Percentiles rank a stretch among this genome's conserved stretches.
Evolutionary conservation across 1,139 yeast species (phyloP).

Genomic region (Scheffersomyces illinoinensis): DNA sequence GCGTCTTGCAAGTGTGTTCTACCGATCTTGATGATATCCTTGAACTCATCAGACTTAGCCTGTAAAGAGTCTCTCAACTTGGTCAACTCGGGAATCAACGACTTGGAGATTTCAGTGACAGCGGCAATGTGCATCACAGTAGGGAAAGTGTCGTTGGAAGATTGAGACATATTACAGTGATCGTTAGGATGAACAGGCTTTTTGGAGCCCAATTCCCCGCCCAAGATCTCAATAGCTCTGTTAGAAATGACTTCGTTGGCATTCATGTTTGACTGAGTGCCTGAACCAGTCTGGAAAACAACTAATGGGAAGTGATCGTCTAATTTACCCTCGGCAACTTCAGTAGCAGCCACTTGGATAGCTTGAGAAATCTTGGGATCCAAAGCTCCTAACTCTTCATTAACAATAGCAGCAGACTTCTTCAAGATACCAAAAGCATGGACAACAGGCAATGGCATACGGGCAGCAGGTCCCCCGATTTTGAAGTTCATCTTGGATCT

Average conservation of each 20-base stretch:
- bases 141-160: constrained; percentile 98
- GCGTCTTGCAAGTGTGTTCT: constrained; percentile 99
- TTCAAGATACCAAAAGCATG: constrained; percentile 91
- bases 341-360: constrained; percentile 92
- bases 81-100: constrained; percentile 77
- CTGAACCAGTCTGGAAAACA: constrained; percentile 98
- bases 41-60: constrained; percentile 78
- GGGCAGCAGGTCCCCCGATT: constrained; percentile 80
- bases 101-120: constrained; percentile 77
- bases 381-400: constrained; percentile 73
- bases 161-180: constrained; percentile 97
- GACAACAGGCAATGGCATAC: constrained; percentile 88
- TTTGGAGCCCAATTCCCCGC: constrained; percentile 90
- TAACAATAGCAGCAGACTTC: constrained; percentile 93
- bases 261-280: constrained; percentile 98
- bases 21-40: constrained; percentile 91
- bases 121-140: constrained; percentile 99
- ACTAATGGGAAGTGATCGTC: constrained; percentile 96
- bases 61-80: constrained; percentile 75
- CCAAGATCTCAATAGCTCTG: constrained; percentile 93
- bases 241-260: constrained; percentile 98
- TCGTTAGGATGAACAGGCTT: constrained; percentile 97
- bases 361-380: constrained; percentile 84
- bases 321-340: constrained; percentile 88
- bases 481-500: constrained; percentile 90